A percentile compares a stretch with the other conserved stretches of the same genome.
Conservation (phyloP, 1,284 basidiomycete genomes). For the Inonotus obliquus region DNA sequence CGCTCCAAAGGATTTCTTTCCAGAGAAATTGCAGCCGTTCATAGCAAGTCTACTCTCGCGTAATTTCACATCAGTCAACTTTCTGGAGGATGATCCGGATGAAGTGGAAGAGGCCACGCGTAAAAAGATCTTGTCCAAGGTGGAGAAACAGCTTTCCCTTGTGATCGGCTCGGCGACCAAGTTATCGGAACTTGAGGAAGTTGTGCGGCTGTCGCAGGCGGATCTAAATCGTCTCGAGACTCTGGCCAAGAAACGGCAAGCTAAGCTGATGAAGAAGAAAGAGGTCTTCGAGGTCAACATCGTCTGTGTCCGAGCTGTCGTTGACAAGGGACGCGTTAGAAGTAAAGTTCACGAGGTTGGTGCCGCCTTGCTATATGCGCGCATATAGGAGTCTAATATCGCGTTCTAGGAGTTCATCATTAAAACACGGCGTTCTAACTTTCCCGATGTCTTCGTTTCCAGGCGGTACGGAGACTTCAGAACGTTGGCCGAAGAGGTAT, state of each 20-base stretch:
- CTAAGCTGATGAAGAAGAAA: slow-evolving; percentile 39
- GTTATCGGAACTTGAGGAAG: slow-evolving; percentile 77
- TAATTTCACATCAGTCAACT: slow-evolving; percentile 64
- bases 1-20: slow-evolving; percentile 86
- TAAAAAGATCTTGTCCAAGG: slow-evolving; percentile 62
- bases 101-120: slow-evolving; percentile 49
- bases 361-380: slow-evolving; percentile 12
- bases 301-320: slow-evolving; percentile 75
- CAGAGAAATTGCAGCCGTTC: slow-evolving; percentile 90
- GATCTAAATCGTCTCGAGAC: slow-evolving; percentile 76
- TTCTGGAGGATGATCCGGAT: slow-evolving; percentile 54
- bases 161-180: slow-evolving; percentile 81
- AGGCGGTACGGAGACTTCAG: slow-evolving; percentile 94
- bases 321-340: slow-evolving; percentile 79
- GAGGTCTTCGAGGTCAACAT: slow-evolving; percentile 85
- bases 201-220: slow-evolving; percentile 79
- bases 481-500: slow-evolving; percentile 78
- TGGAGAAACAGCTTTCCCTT: slow-evolving; percentile 80
- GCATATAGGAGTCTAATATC: slow-evolving; percentile 3
- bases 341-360: slow-evolving; percentile 80
- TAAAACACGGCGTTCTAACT: slow-evolving; percentile 71
- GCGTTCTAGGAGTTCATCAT: slow-evolving; percentile 85
- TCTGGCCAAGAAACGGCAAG: slow-evolving; percentile 56
- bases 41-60: slow-evolving; percentile 75
- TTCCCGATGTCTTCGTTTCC: slow-evolving; percentile 82